These are phyloP conservation scores for Macrolepiota dolichaula DNA, from an alignment of 768 basidiomycete species.

Conservation along the genomic window DNA sequence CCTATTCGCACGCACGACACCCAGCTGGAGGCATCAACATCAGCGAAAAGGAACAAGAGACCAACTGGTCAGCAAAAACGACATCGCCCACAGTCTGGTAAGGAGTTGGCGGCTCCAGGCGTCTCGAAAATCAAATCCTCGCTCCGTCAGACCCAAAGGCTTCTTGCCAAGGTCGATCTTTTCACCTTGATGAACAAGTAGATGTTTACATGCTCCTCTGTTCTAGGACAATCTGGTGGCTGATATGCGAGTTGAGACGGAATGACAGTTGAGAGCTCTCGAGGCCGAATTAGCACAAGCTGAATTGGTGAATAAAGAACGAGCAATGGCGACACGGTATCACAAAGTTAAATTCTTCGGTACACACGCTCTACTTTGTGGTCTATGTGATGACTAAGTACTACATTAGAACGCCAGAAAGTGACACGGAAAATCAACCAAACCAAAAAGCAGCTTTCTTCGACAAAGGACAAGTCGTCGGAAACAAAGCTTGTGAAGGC, in stretches of 20 bases:
- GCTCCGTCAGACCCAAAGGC: slow-evolving; percentile 75
- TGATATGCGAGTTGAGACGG: slow-evolving; percentile 76
- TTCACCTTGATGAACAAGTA: background rate
- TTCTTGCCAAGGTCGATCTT: slow-evolving; percentile 68
- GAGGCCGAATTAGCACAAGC: slow-evolving; percentile 70
- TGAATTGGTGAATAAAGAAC: slow-evolving; percentile 62
- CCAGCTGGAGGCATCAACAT: slow-evolving; percentile 23
- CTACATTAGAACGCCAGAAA: slow-evolving; percentile 77
- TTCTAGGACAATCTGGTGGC: slow-evolving; percentile 77
- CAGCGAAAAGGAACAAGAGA: slow-evolving; percentile 15
- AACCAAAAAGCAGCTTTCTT: slow-evolving; percentile 49
- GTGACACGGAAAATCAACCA: slow-evolving; percentile 74
- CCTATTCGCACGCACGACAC: slow-evolving; percentile 21
- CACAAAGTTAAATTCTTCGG: slow-evolving; percentile 96
- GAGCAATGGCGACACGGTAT: slow-evolving; percentile 72
- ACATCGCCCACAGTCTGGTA: slow-evolving; percentile 21
- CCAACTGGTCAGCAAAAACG: slow-evolving; percentile 20
- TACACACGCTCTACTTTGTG: slow-evolving; percentile 28
- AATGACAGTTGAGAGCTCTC: slow-evolving; percentile 72
- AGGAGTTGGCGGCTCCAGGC: slow-evolving; percentile 48
- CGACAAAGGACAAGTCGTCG: slow-evolving; percentile 28
- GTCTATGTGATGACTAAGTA: background rate
- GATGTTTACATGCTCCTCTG: background rate
- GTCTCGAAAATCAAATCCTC: slow-evolving; percentile 85
- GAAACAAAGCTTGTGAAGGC: slow-evolving; percentile 42